phyloP scores from a whole-genome alignment of 805 yeast species.

The Zygosaccharomyces rouxii region DNA sequence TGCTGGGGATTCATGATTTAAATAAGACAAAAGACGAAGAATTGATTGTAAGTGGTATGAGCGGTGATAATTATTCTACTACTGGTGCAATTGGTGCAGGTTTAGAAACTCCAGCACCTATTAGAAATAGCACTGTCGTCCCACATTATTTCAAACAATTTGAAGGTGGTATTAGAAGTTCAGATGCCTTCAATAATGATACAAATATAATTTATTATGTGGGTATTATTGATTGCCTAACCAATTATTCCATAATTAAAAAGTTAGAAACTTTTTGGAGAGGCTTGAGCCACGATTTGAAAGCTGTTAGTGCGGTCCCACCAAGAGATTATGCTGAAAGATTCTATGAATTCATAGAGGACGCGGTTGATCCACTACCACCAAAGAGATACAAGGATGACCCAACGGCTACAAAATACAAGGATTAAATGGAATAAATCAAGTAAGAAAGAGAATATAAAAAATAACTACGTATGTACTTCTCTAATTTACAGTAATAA shows the following conservation, averaged over 20 bases:
- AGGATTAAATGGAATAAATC: conserved; percentile 14
- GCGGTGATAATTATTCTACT: background rate
- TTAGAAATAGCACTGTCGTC: conserved; percentile 13
- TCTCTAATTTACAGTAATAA: background rate
- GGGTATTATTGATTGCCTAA: conserved; percentile 92
- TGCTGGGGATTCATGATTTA: conserved; percentile 83
- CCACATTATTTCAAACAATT: conserved; percentile 58
- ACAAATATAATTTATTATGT: conserved; percentile 71
- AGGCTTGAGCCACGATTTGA: conserved; percentile 61
- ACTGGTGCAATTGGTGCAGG: background rate
- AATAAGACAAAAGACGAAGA: conserved; percentile 46
- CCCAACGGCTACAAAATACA: conserved; percentile 20
- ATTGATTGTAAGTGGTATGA: conserved; percentile 34
- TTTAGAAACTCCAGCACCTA: background rate
- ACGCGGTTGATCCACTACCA: conserved; percentile 34
- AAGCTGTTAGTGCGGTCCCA: conserved; percentile 82
- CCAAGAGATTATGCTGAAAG: conserved; percentile 87
- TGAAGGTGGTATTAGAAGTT: conserved; percentile 80
- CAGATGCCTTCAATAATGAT: conserved; percentile 50
- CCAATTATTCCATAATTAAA: conserved; percentile 70
- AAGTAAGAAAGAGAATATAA: background rate
- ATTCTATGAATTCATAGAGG: conserved; percentile 64
- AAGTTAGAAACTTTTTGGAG: conserved; percentile 83
- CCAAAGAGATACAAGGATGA: conserved; percentile 23
- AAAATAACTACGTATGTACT: background rate